Evolutionary conservation across 257 asterid species (phyloP), one percentile per base, ranked within the genome.

Genomic region (Lavandula angustifolia): DNA sequence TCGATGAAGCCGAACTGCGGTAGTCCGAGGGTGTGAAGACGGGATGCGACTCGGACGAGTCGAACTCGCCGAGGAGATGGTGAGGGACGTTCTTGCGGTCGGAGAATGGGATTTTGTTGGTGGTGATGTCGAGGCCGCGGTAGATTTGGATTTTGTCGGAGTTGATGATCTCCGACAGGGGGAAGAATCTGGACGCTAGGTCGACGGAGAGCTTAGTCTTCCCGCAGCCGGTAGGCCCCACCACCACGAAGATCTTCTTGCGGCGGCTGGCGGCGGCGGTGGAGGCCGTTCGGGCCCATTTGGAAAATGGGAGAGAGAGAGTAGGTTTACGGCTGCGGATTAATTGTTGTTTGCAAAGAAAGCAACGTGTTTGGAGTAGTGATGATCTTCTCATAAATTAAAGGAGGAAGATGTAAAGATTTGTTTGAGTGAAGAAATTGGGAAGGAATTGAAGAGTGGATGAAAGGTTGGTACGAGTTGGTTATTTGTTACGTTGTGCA

Each of bases 221-320:
- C 0, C 97, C 97, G 14, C 86, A 85, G 47, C 96, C 97, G 0
- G 97, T 91, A 35, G 96, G 82, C 12, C 97, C 97, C 87, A 91
- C 76, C 5, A 91, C 71, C 11, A 84, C 86, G 7, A 91, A 78
- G 17, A 87, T 33, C 16, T 80, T 87, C 53, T 64, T 78, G 33
- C 51, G 75, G 55, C 74, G 80, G 74, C 81, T 72, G 34, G 56
- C 8, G 61, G 62, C 7, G 35, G 72, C 37, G 37, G 75, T 17
- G 80, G 73, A 54, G 31, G 80, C 59, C 76, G 61, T 75, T 3
- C 17, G 64, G 32, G 59, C 63, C 73, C 73, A 51, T 53, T 67
- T 71, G 54, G 65, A 42, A 3, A 47, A 40, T 64, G 71, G 33
- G 67, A 64, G 41, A 57, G 64, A 51, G 76, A 62, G 51, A 53